These are phyloP conservation scores for Leucocoprinus leucothites DNA, from an alignment of 768 basidiomycete genomes.

Conservation along the genomic window DNA sequence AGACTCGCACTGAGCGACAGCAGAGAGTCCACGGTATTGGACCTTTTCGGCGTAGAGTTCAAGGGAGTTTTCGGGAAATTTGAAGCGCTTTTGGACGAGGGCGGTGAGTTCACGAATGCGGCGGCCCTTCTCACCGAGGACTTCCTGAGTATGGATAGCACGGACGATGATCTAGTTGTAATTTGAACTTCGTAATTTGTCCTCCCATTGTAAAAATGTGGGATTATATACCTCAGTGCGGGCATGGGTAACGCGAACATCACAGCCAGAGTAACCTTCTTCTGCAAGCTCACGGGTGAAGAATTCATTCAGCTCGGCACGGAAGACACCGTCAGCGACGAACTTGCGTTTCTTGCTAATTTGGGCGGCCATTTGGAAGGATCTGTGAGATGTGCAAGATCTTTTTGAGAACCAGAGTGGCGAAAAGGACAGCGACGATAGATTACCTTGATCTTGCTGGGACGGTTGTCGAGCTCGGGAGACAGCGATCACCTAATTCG, in stretches of 20 bases:
- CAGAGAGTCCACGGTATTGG: slow-evolving; percentile 95
- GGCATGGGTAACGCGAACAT: slow-evolving; percentile 98
- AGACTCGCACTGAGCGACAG: slow-evolving; percentile 97
- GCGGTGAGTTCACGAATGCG: slow-evolving; percentile 98
- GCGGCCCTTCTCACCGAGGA: slow-evolving; percentile 98
- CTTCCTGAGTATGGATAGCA: slow-evolving; percentile 98
- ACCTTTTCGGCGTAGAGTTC: slow-evolving; percentile 99
- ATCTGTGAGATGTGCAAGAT: background rate
- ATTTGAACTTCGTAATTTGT: slow-evolving; percentile 3
- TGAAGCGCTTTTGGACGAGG: slow-evolving; percentile 99
- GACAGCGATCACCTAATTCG: slow-evolving; percentile 21
- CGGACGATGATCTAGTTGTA: slow-evolving; percentile 89
- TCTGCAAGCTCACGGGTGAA: slow-evolving; percentile 97
- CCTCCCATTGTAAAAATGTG: background rate
- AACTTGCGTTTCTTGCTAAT: slow-evolving; percentile 99
- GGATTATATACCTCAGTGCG: slow-evolving; percentile 77
- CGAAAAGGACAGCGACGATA: background rate
- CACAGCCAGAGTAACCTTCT: slow-evolving; percentile 99
- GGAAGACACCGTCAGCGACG: slow-evolving; percentile 98
- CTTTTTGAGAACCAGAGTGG: background rate
- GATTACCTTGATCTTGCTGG: slow-evolving; percentile 29
- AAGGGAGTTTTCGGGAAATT: slow-evolving; percentile 98
- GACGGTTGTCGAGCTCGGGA: slow-evolving; percentile 22
- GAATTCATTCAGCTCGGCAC: slow-evolving; percentile 99
- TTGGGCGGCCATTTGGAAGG: slow-evolving; percentile 68